These are phyloP conservation scores for Musa troglodytarum DNA, from an alignment of 176 grass and related monocot genomes.

Conservation along the genomic window DNA sequence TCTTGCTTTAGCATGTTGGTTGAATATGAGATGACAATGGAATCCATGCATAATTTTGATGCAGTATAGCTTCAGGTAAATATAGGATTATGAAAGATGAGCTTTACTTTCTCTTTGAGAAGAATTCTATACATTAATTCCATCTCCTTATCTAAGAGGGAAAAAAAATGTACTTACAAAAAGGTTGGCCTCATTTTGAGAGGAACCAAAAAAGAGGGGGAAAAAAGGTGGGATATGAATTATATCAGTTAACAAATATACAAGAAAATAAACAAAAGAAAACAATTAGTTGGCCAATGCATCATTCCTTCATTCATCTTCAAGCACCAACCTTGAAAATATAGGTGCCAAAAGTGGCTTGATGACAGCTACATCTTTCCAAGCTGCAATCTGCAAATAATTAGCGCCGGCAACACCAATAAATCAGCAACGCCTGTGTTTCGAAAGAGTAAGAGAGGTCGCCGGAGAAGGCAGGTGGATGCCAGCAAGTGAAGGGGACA, in stretches of 20 bases:
- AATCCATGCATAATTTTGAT: too few species aligned
- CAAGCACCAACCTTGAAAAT: too few species aligned
- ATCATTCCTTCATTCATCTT: too few species aligned
- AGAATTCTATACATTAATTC: background rate
- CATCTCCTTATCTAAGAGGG: background rate
- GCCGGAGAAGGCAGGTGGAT: conserved; percentile 38
- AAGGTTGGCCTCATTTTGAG: background rate
- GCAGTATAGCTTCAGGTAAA: background rate
- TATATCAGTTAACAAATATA: background rate
- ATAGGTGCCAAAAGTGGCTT: too few species aligned
- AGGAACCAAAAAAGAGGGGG: background rate
- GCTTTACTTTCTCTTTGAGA: background rate
- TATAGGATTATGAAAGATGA: background rate
- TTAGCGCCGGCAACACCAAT: background rate
- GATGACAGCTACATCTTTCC: too few species aligned
- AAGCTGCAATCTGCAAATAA: background rate
- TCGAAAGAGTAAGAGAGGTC: conserved; percentile 45
- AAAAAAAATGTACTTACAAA: background rate
- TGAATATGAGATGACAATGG: too few species aligned
- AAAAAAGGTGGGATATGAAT: background rate
- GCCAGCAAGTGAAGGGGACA: conserved; percentile 65
- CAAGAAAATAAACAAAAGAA: background rate
- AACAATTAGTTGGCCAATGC: background rate
- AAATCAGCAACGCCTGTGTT: background rate
- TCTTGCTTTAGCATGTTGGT: too few species aligned